Evolutionary conservation across 1,139 yeast species (phyloP).

Genomic region (Saccharomyces hybrid): DNA sequence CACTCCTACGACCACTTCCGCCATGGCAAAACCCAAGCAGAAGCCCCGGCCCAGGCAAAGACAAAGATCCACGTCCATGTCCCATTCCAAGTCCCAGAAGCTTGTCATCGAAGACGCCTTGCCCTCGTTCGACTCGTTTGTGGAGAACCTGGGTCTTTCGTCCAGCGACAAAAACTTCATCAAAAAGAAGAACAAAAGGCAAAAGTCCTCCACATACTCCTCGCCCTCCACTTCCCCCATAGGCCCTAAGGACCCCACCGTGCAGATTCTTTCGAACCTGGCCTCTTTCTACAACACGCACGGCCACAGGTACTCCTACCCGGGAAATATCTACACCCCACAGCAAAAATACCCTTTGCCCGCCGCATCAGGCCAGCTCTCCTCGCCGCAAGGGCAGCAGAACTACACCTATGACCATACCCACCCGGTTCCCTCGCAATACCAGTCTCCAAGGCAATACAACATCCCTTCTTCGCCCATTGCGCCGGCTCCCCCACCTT

Average conservation of each 20-base stretch:
- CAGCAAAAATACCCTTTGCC: constrained; percentile 31
- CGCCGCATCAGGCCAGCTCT: constrained; percentile 31
- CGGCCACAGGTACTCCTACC: constrained; percentile 25
- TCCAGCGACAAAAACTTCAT: not conserved
- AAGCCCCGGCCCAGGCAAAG: not conserved
- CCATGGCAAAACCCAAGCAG: not conserved
- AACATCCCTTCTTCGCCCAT: not conserved
- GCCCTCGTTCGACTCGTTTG: constrained; percentile 8
- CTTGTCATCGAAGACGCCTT: constrained; percentile 1
- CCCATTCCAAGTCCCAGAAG: not conserved
- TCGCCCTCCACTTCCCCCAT: constrained; percentile 5
- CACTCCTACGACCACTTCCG: not conserved
- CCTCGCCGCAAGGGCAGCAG: not conserved
- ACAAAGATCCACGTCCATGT: not conserved
- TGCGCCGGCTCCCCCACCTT: not conserved
- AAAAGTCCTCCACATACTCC: constrained; percentile 2
- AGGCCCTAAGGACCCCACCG: constrained; percentile 13
- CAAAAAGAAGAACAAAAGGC: not conserved
- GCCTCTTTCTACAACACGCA: constrained; percentile 23
- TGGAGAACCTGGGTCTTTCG: constrained; percentile 3
- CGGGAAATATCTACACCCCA: constrained; percentile 9
- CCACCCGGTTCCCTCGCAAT: not conserved
- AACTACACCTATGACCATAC: not conserved
- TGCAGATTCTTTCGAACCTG: constrained; percentile 18
- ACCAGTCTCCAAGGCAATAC: not conserved